A percentile compares a stretch with the other conserved stretches of the same genome.
phyloP scores from a whole-genome alignment of 805 yeast species.

The Barnettozyma vustinii region DNA sequence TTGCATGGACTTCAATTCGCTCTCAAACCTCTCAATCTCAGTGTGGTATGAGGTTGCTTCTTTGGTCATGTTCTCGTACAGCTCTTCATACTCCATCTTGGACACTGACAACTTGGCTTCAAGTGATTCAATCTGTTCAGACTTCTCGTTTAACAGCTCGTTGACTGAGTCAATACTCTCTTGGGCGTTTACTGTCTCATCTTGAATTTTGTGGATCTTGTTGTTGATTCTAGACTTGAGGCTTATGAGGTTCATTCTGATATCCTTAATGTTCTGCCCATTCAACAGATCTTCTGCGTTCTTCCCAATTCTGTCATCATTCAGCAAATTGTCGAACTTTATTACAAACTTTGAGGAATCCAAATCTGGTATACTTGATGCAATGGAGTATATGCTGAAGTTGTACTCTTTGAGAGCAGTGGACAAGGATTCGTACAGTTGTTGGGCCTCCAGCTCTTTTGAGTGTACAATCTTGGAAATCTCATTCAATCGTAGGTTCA shows the following conservation, averaged over 20 bases:
- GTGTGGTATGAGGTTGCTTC: constrained; percentile 49
- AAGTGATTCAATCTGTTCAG: constrained; percentile 49
- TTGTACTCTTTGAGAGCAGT: constrained; percentile 53
- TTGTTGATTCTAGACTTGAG: constrained; percentile 42
- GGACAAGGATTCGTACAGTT: constrained; percentile 46
- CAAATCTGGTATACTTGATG: constrained; percentile 25
- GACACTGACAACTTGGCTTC: constrained; percentile 50
- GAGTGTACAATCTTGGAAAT: constrained; percentile 40
- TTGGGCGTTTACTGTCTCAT: constrained; percentile 51
- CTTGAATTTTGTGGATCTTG: constrained; percentile 46
- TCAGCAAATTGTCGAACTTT: constrained; percentile 32
- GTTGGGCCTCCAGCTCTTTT: constrained; percentile 45
- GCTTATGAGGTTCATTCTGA: constrained; percentile 33
- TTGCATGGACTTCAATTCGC: constrained; percentile 48
- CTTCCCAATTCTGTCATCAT: constrained; percentile 41
- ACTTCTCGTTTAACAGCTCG: constrained; percentile 51
- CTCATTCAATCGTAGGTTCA: constrained; percentile 40
- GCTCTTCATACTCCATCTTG: constrained; percentile 49
- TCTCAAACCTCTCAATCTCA: constrained; percentile 61
- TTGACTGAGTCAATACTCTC: constrained; percentile 51
- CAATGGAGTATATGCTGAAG: constrained; percentile 44
- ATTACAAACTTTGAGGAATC: constrained; percentile 35
- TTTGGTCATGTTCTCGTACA: constrained; percentile 48
- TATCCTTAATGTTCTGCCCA: constrained; percentile 34
- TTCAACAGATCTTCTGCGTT: constrained; percentile 36